Percentiles rank a stretch among this genome's conserved stretches.
These are phyloP conservation scores for Pyrenochaeta sp. DNA, from an alignment of 2,329 filamentous ascomycete species.

Conservation along the genomic window DNA sequence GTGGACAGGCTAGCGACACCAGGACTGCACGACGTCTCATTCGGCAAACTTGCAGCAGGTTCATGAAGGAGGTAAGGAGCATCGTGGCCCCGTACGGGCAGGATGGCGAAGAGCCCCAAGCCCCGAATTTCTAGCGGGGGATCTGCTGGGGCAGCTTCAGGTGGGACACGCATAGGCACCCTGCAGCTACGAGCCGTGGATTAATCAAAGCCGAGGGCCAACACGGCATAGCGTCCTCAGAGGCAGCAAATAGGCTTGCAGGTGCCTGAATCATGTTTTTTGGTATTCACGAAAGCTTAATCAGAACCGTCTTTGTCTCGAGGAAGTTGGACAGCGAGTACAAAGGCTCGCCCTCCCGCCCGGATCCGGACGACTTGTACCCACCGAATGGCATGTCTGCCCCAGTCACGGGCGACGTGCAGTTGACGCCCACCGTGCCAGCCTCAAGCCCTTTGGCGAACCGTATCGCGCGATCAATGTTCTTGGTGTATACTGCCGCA, in stretches of 20 bases:
- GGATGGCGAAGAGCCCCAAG: slow-evolving; percentile 8
- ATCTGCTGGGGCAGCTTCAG: slow-evolving; percentile 10
- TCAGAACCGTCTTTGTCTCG: slow-evolving; percentile 45
- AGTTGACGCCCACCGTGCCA: slow-evolving; percentile 53
- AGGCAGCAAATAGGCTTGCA: slow-evolving; percentile 6
- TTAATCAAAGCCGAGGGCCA: slow-evolving; percentile 19
- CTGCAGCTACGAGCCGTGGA: slow-evolving; percentile 20
- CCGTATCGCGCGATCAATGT: slow-evolving; percentile 48
- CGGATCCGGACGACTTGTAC: slow-evolving; percentile 48
- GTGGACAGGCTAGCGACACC: slow-evolving; percentile 9
- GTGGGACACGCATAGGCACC: slow-evolving; percentile 12
- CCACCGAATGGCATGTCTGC: slow-evolving; percentile 54
- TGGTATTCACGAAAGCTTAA: slow-evolving; percentile 34
- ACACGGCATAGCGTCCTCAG: slow-evolving; percentile 10
- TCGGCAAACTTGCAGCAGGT: slow-evolving; percentile 20
- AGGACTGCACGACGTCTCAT: slow-evolving; percentile 24
- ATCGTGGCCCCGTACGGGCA: slow-evolving; percentile 15
- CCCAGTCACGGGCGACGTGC: slow-evolving; percentile 43
- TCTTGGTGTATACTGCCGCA: slow-evolving; percentile 78
- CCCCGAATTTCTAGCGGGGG: slow-evolving; percentile 20
- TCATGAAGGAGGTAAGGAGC: slow-evolving; percentile 20
- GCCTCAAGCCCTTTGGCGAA: slow-evolving; percentile 53
- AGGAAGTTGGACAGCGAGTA: slow-evolving; percentile 45
- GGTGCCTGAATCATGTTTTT: slow-evolving; percentile 10
- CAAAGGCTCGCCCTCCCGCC: slow-evolving; percentile 44